Evolutionary conservation across 441 rosid genomes (phyloP).

Genomic region (Euphorbia schlechtendalii): DNA sequence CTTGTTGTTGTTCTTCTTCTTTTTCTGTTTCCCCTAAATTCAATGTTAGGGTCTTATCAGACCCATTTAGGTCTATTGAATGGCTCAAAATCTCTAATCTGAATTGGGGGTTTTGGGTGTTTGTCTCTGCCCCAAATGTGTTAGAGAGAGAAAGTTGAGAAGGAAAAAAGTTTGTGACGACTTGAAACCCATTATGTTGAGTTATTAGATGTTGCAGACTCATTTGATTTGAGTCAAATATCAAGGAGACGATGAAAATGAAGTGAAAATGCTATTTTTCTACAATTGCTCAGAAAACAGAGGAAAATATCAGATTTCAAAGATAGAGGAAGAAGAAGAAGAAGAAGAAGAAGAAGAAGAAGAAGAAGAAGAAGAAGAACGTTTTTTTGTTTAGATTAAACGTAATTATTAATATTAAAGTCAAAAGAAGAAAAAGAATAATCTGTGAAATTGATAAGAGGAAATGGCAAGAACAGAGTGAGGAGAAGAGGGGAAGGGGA

Average conservation of each 20-base stretch:
- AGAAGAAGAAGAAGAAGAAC: no score
- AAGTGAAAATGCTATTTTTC: background rate
- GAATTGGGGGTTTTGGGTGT: constrained; percentile 19
- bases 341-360: no score
- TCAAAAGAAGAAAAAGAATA: constrained; percentile 15
- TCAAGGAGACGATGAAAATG: background rate
- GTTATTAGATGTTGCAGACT: constrained; percentile 21
- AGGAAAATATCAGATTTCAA: background rate
- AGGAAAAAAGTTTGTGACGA: constrained; percentile 25
- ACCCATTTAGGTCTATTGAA: constrained; percentile 23
- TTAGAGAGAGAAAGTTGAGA: constrained; percentile 22
- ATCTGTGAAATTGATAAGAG: background rate
- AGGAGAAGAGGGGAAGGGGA: constrained; percentile 3
- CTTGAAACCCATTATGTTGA: constrained; percentile 22
- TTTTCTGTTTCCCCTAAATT: constrained; percentile 18
- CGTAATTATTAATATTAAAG: background rate
- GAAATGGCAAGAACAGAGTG: background rate
- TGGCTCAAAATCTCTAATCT: constrained; percentile 28
- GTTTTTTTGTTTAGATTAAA: no score
- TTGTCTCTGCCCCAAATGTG: constrained; percentile 14
- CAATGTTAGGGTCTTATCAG: constrained; percentile 26
- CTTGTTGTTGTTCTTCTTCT: constrained; percentile 5
- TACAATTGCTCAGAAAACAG: constrained; percentile 1
- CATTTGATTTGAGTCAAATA: constrained; percentile 21
- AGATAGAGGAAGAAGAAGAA: no score